Conservation (phyloP, 805 yeast genomes). For the Candida railenensis region DNA sequence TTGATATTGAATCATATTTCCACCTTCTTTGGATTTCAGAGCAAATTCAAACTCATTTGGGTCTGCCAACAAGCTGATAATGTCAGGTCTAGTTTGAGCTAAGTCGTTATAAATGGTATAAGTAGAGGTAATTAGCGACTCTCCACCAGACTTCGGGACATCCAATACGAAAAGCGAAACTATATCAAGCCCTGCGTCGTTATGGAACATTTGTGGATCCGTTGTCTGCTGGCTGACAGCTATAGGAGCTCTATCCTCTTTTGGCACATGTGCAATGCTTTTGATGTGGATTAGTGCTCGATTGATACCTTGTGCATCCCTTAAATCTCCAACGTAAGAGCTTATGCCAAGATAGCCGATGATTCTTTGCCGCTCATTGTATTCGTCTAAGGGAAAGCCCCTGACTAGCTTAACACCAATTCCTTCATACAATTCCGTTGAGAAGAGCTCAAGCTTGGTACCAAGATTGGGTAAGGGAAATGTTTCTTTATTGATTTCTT, state of each 20-base stretch:
- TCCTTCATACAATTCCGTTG: conserved; percentile 9
- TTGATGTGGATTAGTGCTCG: conserved; percentile 12
- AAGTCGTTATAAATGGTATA: conserved; percentile 10
- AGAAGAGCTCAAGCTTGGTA: conserved; percentile 7
- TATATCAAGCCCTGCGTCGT: conserved; percentile 11
- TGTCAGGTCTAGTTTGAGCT: conserved; percentile 10
- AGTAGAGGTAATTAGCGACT: conserved; percentile 9
- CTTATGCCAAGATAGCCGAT: conserved; percentile 11
- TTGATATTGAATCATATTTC: conserved; percentile 7
- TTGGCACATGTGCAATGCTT: conserved; percentile 11
- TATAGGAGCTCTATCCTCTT: conserved; percentile 11
- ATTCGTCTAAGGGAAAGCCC: conserved; percentile 9
- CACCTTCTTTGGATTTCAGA: conserved; percentile 8
- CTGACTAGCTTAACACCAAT: conserved; percentile 10
- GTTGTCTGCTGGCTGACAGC: conserved; percentile 13
- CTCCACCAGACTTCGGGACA: conserved; percentile 10
- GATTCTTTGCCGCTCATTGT: conserved; percentile 7
- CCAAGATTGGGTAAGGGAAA: conserved; percentile 6
- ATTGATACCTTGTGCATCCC: conserved; percentile 13
- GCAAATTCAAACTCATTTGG: conserved; percentile 5
- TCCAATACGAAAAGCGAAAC: conserved; percentile 11
- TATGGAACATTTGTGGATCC: conserved; percentile 12
- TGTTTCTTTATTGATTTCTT: conserved; percentile 5
- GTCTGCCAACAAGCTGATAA: conserved; percentile 7
- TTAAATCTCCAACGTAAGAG: conserved; percentile 10